Base-by-base conservation (phyloP, 352 stramenopile species). In the Aphanomyces euteiches region DNA sequence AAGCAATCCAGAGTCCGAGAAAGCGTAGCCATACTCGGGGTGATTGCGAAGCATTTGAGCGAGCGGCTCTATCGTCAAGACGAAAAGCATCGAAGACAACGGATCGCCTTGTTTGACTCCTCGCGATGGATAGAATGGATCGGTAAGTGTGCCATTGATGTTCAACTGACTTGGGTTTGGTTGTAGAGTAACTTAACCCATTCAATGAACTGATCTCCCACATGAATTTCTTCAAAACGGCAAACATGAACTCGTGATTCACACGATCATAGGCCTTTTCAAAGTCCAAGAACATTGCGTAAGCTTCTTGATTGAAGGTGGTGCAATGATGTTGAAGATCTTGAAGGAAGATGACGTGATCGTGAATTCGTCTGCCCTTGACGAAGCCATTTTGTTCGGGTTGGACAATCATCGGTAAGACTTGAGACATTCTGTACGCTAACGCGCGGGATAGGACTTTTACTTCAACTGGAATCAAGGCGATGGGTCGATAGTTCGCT, bases 241-340 rank as follows among this genome's bases (percentile, higher is more conserved):
- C 37, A 4, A 56, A 54, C 45, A 65, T 7, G 15, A 21, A 40
- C 5, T 19, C 19, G 3, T 34, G 39, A 21, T 21, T 41, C 7
- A 65, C 57, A 65, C 57, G 39, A 38, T 65, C 57, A 10, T 56
- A 65, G n/a, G 57, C 57, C 57, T 65, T 65, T 19, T 19, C 15
- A 47, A 65, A 65, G 57, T 65, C 57, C 37, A 65, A 4, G 13
- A 65, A 65, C 19, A 38, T 34, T 3, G 15, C 57, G 19, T 54
- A 40, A 5, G n/a, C 57, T 38, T 65, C 37, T 7, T 65, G 57
- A 34, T 65, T 54, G 57, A 21, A 34, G 13, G n/a, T 19, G 13
- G 45, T 53, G 45, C 45, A 53, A 15, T 15, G 13, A 19, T 53
- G 45, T 53, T 65, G 57, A 21, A 65, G 39, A 6, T 65, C 57